These are phyloP conservation scores for Coelastrella sp. DNA, from an alignment of 139 green algal genomes.

Conservation along the genomic window DNA sequence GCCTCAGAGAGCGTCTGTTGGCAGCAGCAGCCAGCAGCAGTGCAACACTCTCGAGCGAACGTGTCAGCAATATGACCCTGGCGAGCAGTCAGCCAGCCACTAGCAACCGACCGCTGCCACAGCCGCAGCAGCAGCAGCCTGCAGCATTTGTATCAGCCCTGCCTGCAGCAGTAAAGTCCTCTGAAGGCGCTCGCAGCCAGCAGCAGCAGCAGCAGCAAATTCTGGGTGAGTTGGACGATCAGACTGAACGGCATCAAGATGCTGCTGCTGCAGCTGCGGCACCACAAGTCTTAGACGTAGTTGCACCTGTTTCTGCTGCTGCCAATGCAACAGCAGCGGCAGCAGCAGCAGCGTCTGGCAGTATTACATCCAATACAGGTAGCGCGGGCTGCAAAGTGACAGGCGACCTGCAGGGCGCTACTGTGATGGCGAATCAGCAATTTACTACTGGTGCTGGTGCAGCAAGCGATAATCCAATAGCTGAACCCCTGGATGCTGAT, in stretches of 20 bases:
- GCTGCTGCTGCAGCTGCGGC: not conserved
- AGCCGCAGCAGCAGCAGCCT: not conserved
- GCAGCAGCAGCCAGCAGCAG: slow-evolving; percentile 22
- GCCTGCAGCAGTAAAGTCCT: not conserved
- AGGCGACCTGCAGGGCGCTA: too few species aligned
- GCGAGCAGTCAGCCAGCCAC: not conserved
- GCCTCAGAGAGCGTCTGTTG: slow-evolving; percentile 22
- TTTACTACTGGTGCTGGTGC: not conserved
- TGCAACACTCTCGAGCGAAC: not conserved
- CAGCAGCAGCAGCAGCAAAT: slow-evolving; percentile 22
- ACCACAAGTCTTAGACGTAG: too few species aligned
- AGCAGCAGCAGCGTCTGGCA: slow-evolving; percentile 18
- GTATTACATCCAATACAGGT: too few species aligned
- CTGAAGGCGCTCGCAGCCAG: too few species aligned
- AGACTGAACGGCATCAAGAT: too few species aligned
- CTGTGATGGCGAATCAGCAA: too few species aligned
- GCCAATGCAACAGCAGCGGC: too few species aligned
- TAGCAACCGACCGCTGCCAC: not conserved
- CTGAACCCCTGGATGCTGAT: too few species aligned
- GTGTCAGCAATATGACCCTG: not conserved
- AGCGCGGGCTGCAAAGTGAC: too few species aligned
- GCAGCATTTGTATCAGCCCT: not conserved
- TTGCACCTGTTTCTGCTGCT: too few species aligned
- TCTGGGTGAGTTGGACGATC: too few species aligned
- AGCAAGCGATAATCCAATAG: too few species aligned